Percentiles rank a stretch among this genome's conserved stretches.
These are phyloP conservation scores for Venturia nashicola DNA, from an alignment of 2,329 filamentous ascomycete species.

Conservation along the genomic window DNA sequence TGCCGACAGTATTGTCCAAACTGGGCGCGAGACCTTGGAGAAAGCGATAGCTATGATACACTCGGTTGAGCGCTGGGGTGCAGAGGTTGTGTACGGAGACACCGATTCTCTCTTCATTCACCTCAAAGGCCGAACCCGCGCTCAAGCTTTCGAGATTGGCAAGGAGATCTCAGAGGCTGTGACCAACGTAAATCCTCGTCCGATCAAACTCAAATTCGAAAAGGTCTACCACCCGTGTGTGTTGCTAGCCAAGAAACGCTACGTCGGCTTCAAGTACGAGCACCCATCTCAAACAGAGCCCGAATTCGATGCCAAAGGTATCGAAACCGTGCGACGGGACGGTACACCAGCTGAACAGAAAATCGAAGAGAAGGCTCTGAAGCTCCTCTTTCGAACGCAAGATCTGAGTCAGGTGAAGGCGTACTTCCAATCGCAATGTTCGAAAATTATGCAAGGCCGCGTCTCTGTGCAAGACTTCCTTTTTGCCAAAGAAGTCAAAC, in stretches of 20 bases:
- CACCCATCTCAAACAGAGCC: conserved; percentile 60
- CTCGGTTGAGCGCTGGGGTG: conserved; percentile 73
- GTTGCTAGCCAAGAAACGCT: conserved; percentile 89
- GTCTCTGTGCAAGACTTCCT: conserved; percentile 93
- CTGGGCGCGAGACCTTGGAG: conserved; percentile 86
- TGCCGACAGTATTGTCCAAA: conserved; percentile 95
- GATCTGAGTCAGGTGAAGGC: conserved; percentile 80
- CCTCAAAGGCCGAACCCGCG: conserved; percentile 72
- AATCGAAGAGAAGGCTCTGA: conserved; percentile 85
- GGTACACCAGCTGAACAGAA: conserved; percentile 93
- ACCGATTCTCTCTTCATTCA: conserved; percentile 92
- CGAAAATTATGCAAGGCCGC: conserved; percentile 79
- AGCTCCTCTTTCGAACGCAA: conserved; percentile 76
- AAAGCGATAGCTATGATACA: conserved; percentile 89
- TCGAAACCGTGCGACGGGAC: conserved; percentile 91
- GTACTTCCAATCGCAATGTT: conserved; percentile 83
- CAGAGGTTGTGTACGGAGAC: conserved; percentile 95
- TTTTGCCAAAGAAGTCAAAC: conserved; percentile 82
- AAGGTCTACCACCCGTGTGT: conserved; percentile 97
- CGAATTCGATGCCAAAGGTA: conserved; percentile 95
- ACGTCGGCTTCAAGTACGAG: conserved; percentile 97
- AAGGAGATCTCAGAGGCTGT: conserved; percentile 82
- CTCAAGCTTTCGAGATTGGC: conserved; percentile 84
- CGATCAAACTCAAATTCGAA: conserved; percentile 94
- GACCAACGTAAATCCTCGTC: conserved; percentile 79